phyloP scores from a whole-genome alignment of 2,329 filamentous ascomycete genomes.

The Penicillium sp. region DNA sequence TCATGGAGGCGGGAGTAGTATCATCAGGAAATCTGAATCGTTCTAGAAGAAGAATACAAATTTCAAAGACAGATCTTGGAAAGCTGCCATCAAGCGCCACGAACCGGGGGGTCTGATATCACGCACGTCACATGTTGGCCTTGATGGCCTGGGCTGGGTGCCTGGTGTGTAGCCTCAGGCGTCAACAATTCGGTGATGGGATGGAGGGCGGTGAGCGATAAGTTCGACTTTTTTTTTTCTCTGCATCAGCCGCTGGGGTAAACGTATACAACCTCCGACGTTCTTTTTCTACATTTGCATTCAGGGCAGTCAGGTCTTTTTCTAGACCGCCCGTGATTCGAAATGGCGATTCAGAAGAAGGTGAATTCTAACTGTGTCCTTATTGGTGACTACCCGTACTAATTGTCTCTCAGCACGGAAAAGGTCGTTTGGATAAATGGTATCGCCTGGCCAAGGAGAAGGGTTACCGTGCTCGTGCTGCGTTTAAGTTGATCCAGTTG shows the following conservation, averaged over 20 bases:
- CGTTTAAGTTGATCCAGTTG: conserved; percentile 96
- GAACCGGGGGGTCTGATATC: conserved; percentile 33
- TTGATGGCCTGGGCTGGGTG: conserved; percentile 27
- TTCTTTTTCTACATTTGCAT: conserved; percentile 20
- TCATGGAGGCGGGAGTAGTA: conserved; percentile 38
- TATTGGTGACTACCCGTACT: conserved; percentile 30
- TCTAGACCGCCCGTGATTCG: conserved; percentile 30
- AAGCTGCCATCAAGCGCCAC: conserved; percentile 22
- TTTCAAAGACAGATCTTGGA: conserved; percentile 8
- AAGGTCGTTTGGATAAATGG: conserved; percentile 98
- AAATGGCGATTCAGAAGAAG: conserved; percentile 97
- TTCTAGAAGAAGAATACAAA: conserved; percentile 10
- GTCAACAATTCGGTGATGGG: conserved; percentile 11
- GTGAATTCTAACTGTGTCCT: conserved; percentile 38
- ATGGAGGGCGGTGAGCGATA: conserved; percentile 33
- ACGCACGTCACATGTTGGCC: conserved; percentile 41
- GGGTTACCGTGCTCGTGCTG: conserved; percentile 91
- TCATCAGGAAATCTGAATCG: conserved; percentile 37
- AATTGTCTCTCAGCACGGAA: conserved; percentile 68
- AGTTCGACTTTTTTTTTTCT: conserved; percentile 30
- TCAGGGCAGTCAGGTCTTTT: conserved; percentile 29
- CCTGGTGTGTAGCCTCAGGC: conserved; percentile 34
- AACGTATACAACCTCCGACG: conserved; percentile 22
- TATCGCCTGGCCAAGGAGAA: conserved; percentile 99
- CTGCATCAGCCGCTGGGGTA: conserved; percentile 18